Conservation (phyloP, 1,139 yeast genomes). For the Pichia sp. region DNA sequence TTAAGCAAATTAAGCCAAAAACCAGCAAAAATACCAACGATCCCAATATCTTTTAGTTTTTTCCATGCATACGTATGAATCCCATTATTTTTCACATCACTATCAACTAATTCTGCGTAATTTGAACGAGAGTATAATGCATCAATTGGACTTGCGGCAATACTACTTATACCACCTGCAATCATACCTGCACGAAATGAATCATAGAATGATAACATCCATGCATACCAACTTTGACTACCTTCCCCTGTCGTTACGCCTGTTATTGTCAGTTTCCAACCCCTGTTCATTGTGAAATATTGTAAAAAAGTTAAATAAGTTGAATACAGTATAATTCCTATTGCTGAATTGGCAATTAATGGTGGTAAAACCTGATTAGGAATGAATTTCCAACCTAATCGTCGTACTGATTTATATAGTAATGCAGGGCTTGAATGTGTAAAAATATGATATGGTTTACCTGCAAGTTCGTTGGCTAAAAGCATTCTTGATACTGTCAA, state of each 20-base stretch:
- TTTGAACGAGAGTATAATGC: conserved; percentile 81
- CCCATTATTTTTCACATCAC: conserved; percentile 44
- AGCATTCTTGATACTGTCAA: conserved; percentile 58
- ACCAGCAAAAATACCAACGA: conserved; percentile 86
- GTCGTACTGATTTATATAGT: conserved; percentile 59
- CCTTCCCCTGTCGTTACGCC: conserved; percentile 11
- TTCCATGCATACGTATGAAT: conserved; percentile 70
- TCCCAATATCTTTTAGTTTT: conserved; percentile 67
- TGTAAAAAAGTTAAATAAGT: conserved; percentile 58
- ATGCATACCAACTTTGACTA: conserved; percentile 12
- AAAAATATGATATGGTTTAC: conserved; percentile 57
- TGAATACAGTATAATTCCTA: conserved; percentile 80
- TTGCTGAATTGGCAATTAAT: conserved; percentile 74
- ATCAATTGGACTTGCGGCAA: conserved; percentile 93
- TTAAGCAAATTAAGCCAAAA: conserved; percentile 68
- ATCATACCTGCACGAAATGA: conserved; percentile 75
- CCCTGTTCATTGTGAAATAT: conserved; percentile 24
- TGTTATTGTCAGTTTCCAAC: conserved; percentile 20
- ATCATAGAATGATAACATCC: conserved; percentile 19
- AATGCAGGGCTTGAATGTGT: conserved; percentile 78
- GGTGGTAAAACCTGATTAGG: conserved; percentile 87
- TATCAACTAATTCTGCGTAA: conserved; percentile 66
- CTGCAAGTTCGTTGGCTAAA: conserved; percentile 38
- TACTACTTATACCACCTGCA: conserved; percentile 81
- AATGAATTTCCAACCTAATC: conserved; percentile 81